Evolutionary conservation across 2,329 filamentous ascomycete species (phyloP).

Genomic region (Colletotrichum sublineola): DNA sequence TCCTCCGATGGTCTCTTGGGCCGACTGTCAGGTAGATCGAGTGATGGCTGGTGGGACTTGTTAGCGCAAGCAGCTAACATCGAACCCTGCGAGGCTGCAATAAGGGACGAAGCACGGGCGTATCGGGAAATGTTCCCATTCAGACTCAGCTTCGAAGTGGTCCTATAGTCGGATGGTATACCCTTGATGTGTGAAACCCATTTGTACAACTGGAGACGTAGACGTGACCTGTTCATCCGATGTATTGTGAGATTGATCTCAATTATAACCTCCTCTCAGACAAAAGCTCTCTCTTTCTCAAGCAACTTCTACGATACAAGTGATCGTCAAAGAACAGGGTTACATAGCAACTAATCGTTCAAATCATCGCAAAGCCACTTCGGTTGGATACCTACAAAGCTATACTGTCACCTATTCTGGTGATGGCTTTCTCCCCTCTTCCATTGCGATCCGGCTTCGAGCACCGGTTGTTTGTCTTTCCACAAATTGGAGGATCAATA

Average conservation of each 20-base stretch:
- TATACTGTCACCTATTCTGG: not conserved
- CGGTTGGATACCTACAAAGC: not conserved
- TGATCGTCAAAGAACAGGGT: not conserved
- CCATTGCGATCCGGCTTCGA: fast-evolving
- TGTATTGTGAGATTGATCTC: not conserved
- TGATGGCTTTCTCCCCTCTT: not conserved
- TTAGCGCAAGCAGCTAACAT: not conserved
- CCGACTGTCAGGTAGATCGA: not conserved
- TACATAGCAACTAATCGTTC: not conserved
- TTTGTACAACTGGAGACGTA: not conserved
- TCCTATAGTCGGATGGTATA: not conserved
- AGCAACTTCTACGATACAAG: not conserved
- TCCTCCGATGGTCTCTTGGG: too few relatives aligned
- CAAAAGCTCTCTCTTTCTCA: not conserved
- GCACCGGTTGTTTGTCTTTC: not conserved
- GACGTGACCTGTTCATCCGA: not conserved
- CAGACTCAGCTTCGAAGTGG: not conserved
- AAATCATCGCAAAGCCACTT: not conserved
- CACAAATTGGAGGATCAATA: not conserved
- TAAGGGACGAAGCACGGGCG: not conserved
- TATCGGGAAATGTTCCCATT: not conserved
- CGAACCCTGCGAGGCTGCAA: not conserved
- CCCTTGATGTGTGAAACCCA: not conserved
- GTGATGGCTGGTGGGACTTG: not conserved
- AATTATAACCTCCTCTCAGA: not conserved